Percentiles rank a stretch among this genome's conserved stretches.
These are phyloP conservation scores for Raffaelea ambrosiae DNA, from an alignment of 2,329 filamentous ascomycete genomes.

Conservation along the genomic window DNA sequence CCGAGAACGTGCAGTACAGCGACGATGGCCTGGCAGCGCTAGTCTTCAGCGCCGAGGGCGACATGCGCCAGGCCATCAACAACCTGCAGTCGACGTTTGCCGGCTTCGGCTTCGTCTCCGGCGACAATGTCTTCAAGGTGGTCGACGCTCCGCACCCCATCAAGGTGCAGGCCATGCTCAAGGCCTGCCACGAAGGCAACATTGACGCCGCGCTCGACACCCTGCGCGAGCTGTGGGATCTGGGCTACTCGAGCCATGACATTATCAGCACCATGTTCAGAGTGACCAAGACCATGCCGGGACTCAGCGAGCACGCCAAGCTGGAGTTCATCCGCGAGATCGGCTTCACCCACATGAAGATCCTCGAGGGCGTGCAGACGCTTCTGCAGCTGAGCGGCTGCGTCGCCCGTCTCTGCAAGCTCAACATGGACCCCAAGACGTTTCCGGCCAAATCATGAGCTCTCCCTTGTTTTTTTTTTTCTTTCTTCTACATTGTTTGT, in stretches of 20 bases:
- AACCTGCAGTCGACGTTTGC: conserved; percentile 90
- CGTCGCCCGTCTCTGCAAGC: conserved; percentile 80
- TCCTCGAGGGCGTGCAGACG: conserved; percentile 95
- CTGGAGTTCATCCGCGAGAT: conserved; percentile 98
- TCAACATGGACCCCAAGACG: conserved; percentile 89
- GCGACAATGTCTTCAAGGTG: conserved; percentile 96
- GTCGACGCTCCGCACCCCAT: conserved; percentile 96
- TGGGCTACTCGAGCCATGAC: conserved; percentile 97
- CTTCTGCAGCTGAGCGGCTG: conserved; percentile 90
- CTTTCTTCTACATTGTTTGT: too few species aligned
- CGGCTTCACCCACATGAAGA: conserved; percentile 98
- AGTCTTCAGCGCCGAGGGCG: conserved; percentile 93
- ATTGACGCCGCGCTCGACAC: conserved; percentile 80
- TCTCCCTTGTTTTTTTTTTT: neutral
- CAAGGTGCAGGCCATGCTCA: conserved; percentile 98
- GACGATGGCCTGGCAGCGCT: conserved; percentile 94
- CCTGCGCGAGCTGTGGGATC: conserved; percentile 82
- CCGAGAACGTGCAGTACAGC: conserved; percentile 80
- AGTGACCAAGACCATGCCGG: conserved; percentile 92
- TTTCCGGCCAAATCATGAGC: conserved; percentile 40
- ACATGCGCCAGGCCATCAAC: conserved; percentile 99
- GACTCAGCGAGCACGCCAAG: conserved; percentile 87
- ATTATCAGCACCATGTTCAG: conserved; percentile 99
- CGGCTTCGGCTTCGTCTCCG: conserved; percentile 93
- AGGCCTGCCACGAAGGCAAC: conserved; percentile 88